A percentile compares a stretch with the other conserved stretches of the same genome.
These are phyloP conservation scores for Aphanomyces euteiches DNA, from an alignment of 352 stramenopile species.

Conservation along the genomic window DNA sequence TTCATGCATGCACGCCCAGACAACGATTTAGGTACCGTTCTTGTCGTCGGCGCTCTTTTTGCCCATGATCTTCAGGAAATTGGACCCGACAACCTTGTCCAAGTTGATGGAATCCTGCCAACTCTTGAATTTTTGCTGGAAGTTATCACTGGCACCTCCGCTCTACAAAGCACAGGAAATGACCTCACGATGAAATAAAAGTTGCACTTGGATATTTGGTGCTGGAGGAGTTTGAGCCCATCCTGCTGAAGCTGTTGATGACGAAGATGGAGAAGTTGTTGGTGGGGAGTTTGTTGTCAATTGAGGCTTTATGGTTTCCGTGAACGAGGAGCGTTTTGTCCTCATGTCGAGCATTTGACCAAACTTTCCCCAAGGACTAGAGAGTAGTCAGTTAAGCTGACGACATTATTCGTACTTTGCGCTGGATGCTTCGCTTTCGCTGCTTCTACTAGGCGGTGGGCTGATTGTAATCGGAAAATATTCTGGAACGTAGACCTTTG, in stretches of 20 bases:
- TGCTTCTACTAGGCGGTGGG: background rate
- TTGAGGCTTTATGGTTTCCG: background rate
- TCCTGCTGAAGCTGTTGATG: background rate
- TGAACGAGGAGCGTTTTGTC: conserved; percentile 17
- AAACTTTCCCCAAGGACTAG: conserved; percentile 17
- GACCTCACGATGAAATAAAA: background rate
- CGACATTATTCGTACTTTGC: background rate
- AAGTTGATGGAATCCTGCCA: conserved; percentile 25
- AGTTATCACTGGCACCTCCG: conserved; percentile 7
- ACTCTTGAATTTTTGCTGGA: conserved; percentile 11
- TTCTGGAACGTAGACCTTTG: conserved; percentile 18
- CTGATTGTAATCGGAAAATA: conserved; percentile 11
- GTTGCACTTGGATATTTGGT: background rate
- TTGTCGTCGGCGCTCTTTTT: background rate
- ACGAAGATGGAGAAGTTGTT: background rate
- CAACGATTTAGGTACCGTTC: background rate
- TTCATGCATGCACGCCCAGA: too few relatives aligned
- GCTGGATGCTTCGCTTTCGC: background rate
- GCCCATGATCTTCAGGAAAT: conserved; percentile 12
- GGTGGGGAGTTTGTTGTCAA: background rate
- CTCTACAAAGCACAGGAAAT: background rate
- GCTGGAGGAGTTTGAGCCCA: background rate
- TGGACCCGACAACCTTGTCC: conserved; percentile 17
- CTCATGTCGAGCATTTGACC: conserved; percentile 19
- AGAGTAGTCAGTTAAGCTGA: background rate